Conservation (phyloP, 164 flowering plant species). For the Liquidambar formosana region DNA sequence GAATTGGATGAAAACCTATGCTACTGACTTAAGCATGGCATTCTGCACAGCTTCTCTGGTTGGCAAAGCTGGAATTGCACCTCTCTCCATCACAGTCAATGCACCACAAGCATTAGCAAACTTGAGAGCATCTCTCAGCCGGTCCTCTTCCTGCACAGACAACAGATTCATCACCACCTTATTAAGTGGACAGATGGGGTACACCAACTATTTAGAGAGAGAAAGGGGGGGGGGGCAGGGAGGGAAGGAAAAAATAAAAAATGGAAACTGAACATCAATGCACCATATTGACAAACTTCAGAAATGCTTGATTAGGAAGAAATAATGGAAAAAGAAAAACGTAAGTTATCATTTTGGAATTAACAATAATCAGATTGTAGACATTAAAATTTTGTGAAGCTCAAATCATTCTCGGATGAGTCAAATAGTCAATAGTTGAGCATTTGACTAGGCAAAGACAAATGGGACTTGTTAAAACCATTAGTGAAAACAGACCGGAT, state of each 20-base stretch:
- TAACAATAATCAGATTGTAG: too few species aligned
- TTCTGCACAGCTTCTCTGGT: constrained; percentile 57
- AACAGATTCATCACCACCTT: not conserved
- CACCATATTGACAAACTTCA: too few species aligned
- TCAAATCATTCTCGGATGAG: too few species aligned
- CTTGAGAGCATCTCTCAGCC: constrained; percentile 68
- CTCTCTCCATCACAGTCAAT: constrained; percentile 85
- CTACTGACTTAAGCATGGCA: constrained; percentile 43
- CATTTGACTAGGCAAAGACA: too few species aligned
- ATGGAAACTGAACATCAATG: too few species aligned
- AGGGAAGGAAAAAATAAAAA: not conserved
- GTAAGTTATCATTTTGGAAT: too few species aligned
- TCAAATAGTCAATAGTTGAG: too few species aligned
- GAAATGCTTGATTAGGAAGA: too few species aligned
- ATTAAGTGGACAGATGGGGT: not conserved
- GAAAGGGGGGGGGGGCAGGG: not conserved
- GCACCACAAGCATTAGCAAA: constrained; percentile 95
- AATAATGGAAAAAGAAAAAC: too few species aligned
- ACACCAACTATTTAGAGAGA: not conserved
- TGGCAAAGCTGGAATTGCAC: constrained; percentile 96
- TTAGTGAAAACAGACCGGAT: too few species aligned
- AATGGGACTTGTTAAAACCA: too few species aligned
- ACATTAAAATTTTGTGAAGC: too few species aligned
- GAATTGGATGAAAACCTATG: constrained; percentile 17
- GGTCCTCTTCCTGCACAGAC: constrained; percentile 55